Conservation (phyloP, 2,329 filamentous ascomycete species). For the Aspergillus clavatus region DNA sequence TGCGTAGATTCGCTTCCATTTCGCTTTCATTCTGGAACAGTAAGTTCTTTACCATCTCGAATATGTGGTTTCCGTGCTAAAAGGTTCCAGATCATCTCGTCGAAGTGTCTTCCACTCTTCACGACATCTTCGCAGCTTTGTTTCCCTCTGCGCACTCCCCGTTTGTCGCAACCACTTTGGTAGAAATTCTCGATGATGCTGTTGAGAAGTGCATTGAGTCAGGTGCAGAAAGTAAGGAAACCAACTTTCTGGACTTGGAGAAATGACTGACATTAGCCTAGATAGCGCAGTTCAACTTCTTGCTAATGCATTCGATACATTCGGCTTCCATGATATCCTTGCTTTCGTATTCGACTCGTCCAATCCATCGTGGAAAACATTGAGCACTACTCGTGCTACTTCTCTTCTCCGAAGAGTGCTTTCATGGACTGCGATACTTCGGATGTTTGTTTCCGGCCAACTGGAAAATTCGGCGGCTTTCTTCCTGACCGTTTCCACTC, state of each 20-base stretch:
- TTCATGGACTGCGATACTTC: conserved; percentile 28
- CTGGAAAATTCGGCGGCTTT: conserved; percentile 18
- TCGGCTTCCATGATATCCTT: conserved; percentile 26
- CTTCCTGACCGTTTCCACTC: conserved; percentile 21
- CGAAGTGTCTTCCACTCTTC: conserved; percentile 22
- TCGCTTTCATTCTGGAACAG: conserved; percentile 33
- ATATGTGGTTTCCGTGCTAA: conserved; percentile 6
- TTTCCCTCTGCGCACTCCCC: conserved; percentile 31
- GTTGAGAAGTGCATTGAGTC: conserved; percentile 31
- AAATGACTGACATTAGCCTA: conserved; percentile 11
- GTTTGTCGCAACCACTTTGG: conserved; percentile 30
- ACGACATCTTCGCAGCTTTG: conserved; percentile 20
- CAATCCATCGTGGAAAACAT: conserved; percentile 21
- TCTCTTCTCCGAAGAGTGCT: conserved; percentile 35
- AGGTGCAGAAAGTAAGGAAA: conserved; percentile 24
- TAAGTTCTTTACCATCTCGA: conserved; percentile 13
- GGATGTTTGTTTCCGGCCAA: conserved; percentile 16
- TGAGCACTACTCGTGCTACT: conserved; percentile 28
- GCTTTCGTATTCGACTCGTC: conserved; percentile 25
- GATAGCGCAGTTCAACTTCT: conserved; percentile 18
- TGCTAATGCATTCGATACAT: conserved; percentile 18
- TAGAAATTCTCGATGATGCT: conserved; percentile 36
- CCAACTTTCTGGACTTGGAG: background rate
- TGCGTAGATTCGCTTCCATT: conserved; percentile 32
- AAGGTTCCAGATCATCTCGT: conserved; percentile 24